A percentile compares a stretch with the other conserved stretches of the same genome.
Evolutionary conservation across 352 stramenopile genomes (phyloP).

Genomic region (Globisporangium sylvaticum): DNA sequence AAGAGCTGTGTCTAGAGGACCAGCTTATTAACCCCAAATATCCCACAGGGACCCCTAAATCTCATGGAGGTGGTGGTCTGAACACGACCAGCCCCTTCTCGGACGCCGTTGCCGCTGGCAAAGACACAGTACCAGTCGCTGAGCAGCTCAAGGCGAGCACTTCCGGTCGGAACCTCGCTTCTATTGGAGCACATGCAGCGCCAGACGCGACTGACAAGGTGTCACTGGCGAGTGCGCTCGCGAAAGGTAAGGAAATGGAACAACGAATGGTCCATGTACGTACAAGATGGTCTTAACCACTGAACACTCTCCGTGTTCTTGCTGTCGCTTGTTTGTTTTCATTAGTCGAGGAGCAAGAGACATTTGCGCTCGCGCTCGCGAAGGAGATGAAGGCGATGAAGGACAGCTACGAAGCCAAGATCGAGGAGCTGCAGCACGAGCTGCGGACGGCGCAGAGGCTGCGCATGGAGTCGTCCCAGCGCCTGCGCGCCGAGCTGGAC

Average conservation of each 20-base stretch:
- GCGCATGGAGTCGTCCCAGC: slow-evolving; percentile 38
- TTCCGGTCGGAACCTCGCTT: slow-evolving; percentile 20
- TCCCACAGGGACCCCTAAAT: slow-evolving; percentile 5
- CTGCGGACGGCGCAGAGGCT: slow-evolving; percentile 39
- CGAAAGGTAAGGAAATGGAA: slow-evolving; percentile 15
- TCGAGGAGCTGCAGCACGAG: slow-evolving; percentile 63
- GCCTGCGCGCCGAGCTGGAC: slow-evolving; percentile 44
- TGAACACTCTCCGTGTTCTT: slow-evolving; percentile 2
- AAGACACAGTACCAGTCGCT: slow-evolving; percentile 46
- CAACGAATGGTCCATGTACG: neutral
- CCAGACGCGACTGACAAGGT: neutral
- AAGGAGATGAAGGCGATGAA: slow-evolving; percentile 73
- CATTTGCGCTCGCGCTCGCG: slow-evolving; percentile 60
- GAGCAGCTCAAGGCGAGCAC: slow-evolving; percentile 43
- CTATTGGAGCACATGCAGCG: neutral
- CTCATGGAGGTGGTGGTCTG: neutral
- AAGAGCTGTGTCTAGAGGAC: slow-evolving; percentile 43
- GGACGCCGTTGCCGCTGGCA: slow-evolving; percentile 58
- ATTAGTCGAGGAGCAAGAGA: slow-evolving; percentile 63
- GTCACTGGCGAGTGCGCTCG: slow-evolving; percentile 3
- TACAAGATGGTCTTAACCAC: neutral
- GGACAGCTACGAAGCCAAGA: slow-evolving; percentile 54
- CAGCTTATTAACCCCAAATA: neutral
- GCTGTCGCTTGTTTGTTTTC: neutral
- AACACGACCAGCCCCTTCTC: slow-evolving; percentile 51